Base-by-base conservation (phyloP, 345 rosid genomes). In the Eucalyptus viminalis region DNA sequence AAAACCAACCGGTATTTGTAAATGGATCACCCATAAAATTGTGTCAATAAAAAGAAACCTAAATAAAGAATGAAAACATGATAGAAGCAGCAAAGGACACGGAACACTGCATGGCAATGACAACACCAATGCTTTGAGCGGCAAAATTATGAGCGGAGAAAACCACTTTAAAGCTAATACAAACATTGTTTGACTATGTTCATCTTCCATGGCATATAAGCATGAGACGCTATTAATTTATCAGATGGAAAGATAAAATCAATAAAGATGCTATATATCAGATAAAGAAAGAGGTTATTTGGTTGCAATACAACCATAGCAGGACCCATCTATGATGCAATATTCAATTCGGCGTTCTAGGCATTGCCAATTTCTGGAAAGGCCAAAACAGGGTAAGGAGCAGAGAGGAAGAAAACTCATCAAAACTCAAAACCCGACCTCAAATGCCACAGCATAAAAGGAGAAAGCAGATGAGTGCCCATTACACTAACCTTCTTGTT, bases 401-500 rank as follows among this genome's bases (percentile, higher is more conserved):
- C 67, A 24, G 47, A 76, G 83, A 88, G 34, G 45, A 45, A 72
- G 85, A 76, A 76, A 76, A 76, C 44, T 43, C 21, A 14, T 45
- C 72, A 89, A 34, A 40, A 34, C 76, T 21, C 53, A 8, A 16
- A 9, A 49, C 10, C 29, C 8, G 31, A 17, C 16, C 44, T 34
- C 31, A 65, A 25, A 43, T 83, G 49, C 21, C 47, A 14, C 67
- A 65, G 81, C 85, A 87, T 19, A 7, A 53, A 40, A 12, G 49
- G 12, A 25, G 44, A 88, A 37, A 50, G 27, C 25, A 34, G 7
- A 50, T 34, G 50, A 49, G 85, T 40, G 49, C 83, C 54, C 43
- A 40, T 45, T 29, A 69, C 49, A 47, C 17, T 80, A 90, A 97
- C 99, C 98, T 97, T 97, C 92, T 93, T 96, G 94, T 91, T 95